Evolutionary conservation across 179 eudicot genomes (phyloP).

Genomic region (Beta macrorhiza): DNA sequence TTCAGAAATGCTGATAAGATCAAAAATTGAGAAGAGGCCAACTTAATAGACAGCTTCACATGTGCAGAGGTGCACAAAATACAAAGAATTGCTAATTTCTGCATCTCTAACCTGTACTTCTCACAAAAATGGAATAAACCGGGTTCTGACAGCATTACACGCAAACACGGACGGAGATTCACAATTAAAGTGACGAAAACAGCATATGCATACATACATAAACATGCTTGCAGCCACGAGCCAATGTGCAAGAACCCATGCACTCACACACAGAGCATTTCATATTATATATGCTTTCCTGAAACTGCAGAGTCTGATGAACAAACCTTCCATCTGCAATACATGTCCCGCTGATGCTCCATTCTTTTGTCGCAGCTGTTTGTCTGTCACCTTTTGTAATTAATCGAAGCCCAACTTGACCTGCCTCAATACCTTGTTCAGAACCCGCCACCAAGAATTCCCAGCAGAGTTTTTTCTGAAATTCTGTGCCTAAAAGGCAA

Average conservation of each 20-base stretch:
- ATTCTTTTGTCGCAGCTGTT: slow-evolving; percentile 76
- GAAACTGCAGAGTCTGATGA: slow-evolving; percentile 8
- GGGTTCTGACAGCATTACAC: not conserved
- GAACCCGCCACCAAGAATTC: slow-evolving; percentile 96
- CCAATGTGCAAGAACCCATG: not conserved
- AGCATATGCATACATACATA: not conserved
- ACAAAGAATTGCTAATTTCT: no score
- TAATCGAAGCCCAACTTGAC: slow-evolving; percentile 92
- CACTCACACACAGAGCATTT: not conserved
- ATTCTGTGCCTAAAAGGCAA: slow-evolving; percentile 89
- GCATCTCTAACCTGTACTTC: not conserved
- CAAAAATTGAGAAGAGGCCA: not conserved
- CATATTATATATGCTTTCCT: not conserved
- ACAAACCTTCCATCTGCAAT: slow-evolving; percentile 96
- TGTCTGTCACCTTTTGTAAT: slow-evolving; percentile 89
- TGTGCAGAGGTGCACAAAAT: no score
- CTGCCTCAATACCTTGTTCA: slow-evolving; percentile 98
- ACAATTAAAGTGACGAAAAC: not conserved
- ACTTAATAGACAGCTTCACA: no score
- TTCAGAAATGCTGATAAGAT: not conserved
- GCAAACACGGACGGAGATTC: not conserved
- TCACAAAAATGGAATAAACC: not conserved
- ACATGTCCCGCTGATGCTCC: slow-evolving; percentile 92
- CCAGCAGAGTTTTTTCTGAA: slow-evolving; percentile 81
- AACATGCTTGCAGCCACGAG: not conserved